Base-by-base conservation (phyloP, 768 basidiomycete species). In the Ramaria rubella region DNA sequence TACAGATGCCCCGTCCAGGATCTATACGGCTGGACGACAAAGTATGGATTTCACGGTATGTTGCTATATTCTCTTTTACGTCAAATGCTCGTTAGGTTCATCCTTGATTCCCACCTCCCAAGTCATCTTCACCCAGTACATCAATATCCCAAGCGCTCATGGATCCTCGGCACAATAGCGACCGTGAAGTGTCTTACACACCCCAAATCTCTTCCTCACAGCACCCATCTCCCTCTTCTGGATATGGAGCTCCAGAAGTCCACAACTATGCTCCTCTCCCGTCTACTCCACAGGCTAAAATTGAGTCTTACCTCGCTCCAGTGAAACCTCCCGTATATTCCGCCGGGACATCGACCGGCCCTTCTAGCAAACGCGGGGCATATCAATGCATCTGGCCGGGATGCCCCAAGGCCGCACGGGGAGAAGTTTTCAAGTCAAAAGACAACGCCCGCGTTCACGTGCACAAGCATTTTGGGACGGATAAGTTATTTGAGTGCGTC, bases 361-460 rank as follows among this genome's bases (percentile, higher is more conserved):
- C 15, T 12, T 23, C 21, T 23, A 48, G 46, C 29, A 48, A 48
- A 30, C 46, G 46, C 15, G n/a, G n/a, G n/a, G 46, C 46, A 4
- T 48, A 48, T 24, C 46, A 26, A 48, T 48, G 46, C 21, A 48
- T 24, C 46, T 48, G 29, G 24, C 1, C 12, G 21, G 46, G 46
- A 11, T 48, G 46, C 46, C 8, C 40, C 11, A 42, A 42, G 40
- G 40, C 40, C 8, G 40, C 40, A n/a, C 40, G 40, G n/a, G 40
- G 40, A 8, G 40, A 42, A 19, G 8, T 42, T 17, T 42, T 42
- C 40, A 42, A 42, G 40, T 42, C 40, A 42, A 54, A 54, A 26
- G 52, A 54, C 24, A 54, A 54, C 26, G 52, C 52, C 4, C 38
- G 52, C 8, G 52, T 54, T 3, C 52, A 54, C 27, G 52, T 54